Evolutionary conservation across 2,329 filamentous ascomycete species (phyloP), one percentile per base, ranked within the genome.

Genomic region (Helminthosporium solani): DNA sequence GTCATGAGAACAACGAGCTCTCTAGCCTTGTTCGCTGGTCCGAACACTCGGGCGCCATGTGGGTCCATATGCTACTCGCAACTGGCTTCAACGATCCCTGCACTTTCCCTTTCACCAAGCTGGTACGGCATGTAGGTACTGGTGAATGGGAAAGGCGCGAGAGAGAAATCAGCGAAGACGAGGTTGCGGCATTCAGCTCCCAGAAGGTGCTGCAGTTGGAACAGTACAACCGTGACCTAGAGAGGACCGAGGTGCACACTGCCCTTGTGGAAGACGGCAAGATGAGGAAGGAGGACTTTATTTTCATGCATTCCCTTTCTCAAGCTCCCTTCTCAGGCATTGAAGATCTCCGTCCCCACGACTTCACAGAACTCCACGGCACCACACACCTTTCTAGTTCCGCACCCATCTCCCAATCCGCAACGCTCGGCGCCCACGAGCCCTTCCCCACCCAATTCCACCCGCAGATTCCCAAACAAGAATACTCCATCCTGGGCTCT

Each of bases 11-110:
- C 11, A 61, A 45, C 52, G 60, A 65, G 42, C 53, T 69, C 40
- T 70, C 65, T 3, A 56, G 49, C 31, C 60, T 72, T 16, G 52
- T 70, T 15, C 64, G 60, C 41, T 67, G 63, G 61, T 70, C 63
- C 0, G 53, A 63, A 49, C 34, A 50, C 8, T 69, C 66, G 7
- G 66, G 67, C 20, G 64, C 61, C 20, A 70, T 71, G 62, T 70
- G 30, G 30, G 6, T 33, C 6, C 30, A 33, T 14, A 33, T 33
- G 56, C 56, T 69, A 6, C 54, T 70, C 15, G 61, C 50, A 30
- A 56, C 51, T 43, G 64, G 64, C 33, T 68, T 70, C 23, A 67
- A 64, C 30, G 58, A 67, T 45, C 44, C 58, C 30, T 37, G 42
- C 15, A 65, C 50, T 41, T 68, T 70, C 55, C 61, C 65, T 28